phyloP scores from a whole-genome alignment of 495 filamentous ascomycete species.

The Aspergillus biplanus region DNA sequence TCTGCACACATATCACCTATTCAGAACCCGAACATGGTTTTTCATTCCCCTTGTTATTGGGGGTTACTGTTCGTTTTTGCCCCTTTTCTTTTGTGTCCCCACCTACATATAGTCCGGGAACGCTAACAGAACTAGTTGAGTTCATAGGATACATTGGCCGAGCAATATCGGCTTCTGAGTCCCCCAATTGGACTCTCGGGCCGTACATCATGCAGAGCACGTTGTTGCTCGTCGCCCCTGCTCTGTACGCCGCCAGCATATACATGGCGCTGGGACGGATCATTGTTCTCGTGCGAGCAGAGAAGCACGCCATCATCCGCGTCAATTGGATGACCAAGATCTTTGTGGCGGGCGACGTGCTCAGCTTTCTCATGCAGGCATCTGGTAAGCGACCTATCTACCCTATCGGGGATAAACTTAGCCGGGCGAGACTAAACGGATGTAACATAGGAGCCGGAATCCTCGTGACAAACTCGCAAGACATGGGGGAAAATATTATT shows the following conservation, averaged over 20 bases:
- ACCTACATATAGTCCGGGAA: background rate
- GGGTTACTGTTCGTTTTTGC: constrained; percentile 47
- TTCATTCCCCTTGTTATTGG: constrained; percentile 57
- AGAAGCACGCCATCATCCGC: constrained; percentile 41
- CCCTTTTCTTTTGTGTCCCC: background rate
- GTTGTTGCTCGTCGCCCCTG: constrained; percentile 52
- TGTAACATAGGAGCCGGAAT: constrained; percentile 33
- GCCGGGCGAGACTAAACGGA: too few relatives aligned
- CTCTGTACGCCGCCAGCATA: constrained; percentile 57
- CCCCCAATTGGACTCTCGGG: constrained; percentile 29
- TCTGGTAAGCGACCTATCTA: constrained; percentile 25
- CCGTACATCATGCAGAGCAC: constrained; percentile 53
- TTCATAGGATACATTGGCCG: constrained; percentile 44
- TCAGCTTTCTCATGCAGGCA: constrained; percentile 46
- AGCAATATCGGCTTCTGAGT: constrained; percentile 33
- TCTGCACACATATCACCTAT: constrained; percentile 44
- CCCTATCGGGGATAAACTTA: background rate
- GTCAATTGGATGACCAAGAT: constrained; percentile 52
- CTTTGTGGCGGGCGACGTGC: constrained; percentile 40
- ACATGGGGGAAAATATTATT: constrained; percentile 40
- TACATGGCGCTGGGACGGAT: constrained; percentile 60
- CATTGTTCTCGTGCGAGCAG: constrained; percentile 43
- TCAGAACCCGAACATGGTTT: constrained; percentile 51
- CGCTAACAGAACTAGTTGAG: constrained; percentile 33
- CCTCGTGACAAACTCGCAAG: constrained; percentile 24